These are phyloP conservation scores for Chrysoporthe puriensis DNA, from an alignment of 2,329 filamentous ascomycete species.

Conservation along the genomic window DNA sequence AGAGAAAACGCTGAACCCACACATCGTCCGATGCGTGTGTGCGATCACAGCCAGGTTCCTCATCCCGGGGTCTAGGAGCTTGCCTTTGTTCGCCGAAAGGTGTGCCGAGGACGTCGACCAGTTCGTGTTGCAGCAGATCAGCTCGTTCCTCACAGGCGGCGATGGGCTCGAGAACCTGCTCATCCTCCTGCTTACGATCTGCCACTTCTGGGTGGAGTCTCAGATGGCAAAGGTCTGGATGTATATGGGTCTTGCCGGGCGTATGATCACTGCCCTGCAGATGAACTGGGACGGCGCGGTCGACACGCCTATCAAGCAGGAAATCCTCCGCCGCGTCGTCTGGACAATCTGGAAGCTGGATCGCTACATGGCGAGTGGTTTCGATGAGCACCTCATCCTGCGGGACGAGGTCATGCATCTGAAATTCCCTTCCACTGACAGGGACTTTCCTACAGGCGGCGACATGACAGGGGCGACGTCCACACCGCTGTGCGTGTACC, in stretches of 20 bases:
- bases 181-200: conserved; percentile 41
- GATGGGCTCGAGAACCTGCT: conserved; percentile 33
- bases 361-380: conserved; percentile 44
- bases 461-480: neutral
- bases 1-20: conserved; percentile 41
- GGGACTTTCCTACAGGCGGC: conserved; percentile 37
- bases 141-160: conserved; percentile 39
- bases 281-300: conserved; percentile 44
- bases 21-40: conserved; percentile 44
- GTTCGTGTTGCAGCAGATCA: conserved; percentile 46
- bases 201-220: conserved; percentile 43
- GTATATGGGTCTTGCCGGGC: conserved; percentile 42
- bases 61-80: conserved; percentile 38
- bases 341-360: conserved; percentile 47
- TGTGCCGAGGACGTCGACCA: conserved; percentile 46
- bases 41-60: conserved; percentile 43
- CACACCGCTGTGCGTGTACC: conserved; percentile 38
- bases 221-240: conserved; percentile 47
- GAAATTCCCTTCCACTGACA: conserved; percentile 41
- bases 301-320: conserved; percentile 41
- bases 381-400: conserved; percentile 45
- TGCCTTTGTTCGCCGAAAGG: conserved; percentile 40
- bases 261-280: conserved; percentile 44
- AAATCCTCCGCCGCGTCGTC: conserved; percentile 41
- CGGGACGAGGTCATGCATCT: conserved; percentile 45